Base-by-base conservation (phyloP, 1,284 basidiomycete genomes). In the Puccinia hordei region DNA sequence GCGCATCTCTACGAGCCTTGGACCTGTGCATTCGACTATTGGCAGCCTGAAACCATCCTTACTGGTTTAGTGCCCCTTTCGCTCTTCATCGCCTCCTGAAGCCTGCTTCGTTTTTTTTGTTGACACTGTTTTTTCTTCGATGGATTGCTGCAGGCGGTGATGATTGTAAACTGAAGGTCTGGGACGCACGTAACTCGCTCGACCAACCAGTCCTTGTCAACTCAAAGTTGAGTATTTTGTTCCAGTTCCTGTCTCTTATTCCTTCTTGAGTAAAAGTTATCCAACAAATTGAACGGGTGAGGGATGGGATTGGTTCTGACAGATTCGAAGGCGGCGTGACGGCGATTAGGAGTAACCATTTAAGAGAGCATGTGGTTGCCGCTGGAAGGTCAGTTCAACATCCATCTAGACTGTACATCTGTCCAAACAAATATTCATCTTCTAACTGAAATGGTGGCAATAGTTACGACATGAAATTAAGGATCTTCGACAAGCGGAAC, bases 1-100 rank as follows among this genome's bases (percentile, higher is more conserved):
- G 96, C 93, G 6, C 97, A 99, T 85, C 93, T 95, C 81, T 91
- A 90, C 84, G 97, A 99, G 85, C 92, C 96, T 0, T 99, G 97
- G 97, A 91, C 94, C 68, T 90, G 91, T 0, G 91, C 92, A 0
- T 99, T 93, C 90, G 90, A 98, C 84, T 91, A 92, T 83, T 95
- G 92, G 91, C 87, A 93, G 81, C 86, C 88, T 0, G 90, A 90
- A 82, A 86, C 92, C 19, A 88, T 96, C 1, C 98, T 94, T 87
- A 95, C 93, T 19, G 95, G 94, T 92, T 24, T 19, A 1, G 33
- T 63, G 38, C 38, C 53, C 68, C 57, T 59, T 24, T 15, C 30
- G 69, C 65, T 44, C n/a, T 15, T 68, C 41, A n/a, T 38, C 19
- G 4, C 35, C 19, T 19, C 63, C 5, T 15, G 2, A 17, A 27